Base-by-base conservation (phyloP, 192 early-diverging fungal genomes). In the Linnemannia schmuckeri region DNA sequence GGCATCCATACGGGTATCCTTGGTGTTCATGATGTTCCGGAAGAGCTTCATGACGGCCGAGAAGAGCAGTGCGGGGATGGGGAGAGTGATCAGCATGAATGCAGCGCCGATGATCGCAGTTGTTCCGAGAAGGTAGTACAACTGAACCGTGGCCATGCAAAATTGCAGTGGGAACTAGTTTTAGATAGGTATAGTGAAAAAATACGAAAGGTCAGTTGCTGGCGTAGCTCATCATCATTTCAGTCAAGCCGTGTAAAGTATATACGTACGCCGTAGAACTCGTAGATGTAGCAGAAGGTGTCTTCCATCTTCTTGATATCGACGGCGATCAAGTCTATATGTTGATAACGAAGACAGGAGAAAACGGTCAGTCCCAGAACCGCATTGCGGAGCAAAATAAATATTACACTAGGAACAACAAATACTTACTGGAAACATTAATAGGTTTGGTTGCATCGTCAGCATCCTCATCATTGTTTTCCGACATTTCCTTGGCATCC, bases 1-100 rank as follows among this genome's bases (percentile, higher is more conserved):
- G 77, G 94, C 90, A 37, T 93, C 93, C 47, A 98, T 89, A n/a
- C 97, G 93, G 78, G 95, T 93, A 87, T 98, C 97, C 72, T 91
- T 93, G 54, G 89, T 87, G 61, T 73, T 55, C 92, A 93, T 92
- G 69, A 94, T 90, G 33, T 86, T 70, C 74, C 82, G 93, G 89
- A 89, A 93, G 20, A 79, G 76, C 57, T 88, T 85, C 70, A 90
- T 80, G 72, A 91, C 90, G 79, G 88, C 88, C 27, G 92, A 76
- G 87, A 90, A 88, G 74, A 87, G 84, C 81, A 77, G 74, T 27
- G 85, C 88, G 52, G 91, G 87, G 71, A 94, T 57, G 69, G 95
- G 94, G 40, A 94, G 94, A 35, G 92, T 89, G 42, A 94, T 49
- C 3, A 94, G 73, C 38, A 97, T 93, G 33, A 95, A 89, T 0